phyloP scores from a whole-genome alignment of 805 yeast genomes.

The Pichia ethanolica region DNA sequence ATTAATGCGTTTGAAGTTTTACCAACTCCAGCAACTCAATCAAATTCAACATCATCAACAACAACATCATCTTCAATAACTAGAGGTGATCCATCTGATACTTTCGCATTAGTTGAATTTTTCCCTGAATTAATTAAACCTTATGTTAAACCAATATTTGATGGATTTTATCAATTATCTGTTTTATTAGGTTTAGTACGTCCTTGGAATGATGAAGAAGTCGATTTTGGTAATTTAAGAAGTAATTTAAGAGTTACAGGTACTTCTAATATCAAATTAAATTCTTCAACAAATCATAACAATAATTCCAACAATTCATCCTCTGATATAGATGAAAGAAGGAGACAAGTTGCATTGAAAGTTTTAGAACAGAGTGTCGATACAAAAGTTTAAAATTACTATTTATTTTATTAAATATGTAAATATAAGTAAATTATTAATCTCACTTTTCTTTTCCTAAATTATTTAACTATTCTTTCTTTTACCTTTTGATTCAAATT shows the following conservation, averaged over 20 bases:
- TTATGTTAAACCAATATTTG: constrained; percentile 43
- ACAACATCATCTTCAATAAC: constrained; percentile 27
- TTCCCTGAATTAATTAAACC: constrained; percentile 64
- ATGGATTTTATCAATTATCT: constrained; percentile 32
- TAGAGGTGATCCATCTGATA: constrained; percentile 84
- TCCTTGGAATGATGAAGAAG: constrained; percentile 59
- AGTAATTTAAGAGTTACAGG: constrained; percentile 52
- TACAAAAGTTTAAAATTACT: neutral
- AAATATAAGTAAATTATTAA: too few species aligned
- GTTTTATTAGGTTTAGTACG: constrained; percentile 41
- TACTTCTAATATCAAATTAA: neutral
- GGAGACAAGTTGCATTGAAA: constrained; percentile 70
- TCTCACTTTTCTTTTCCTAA: too few species aligned
- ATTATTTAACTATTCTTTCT: neutral
- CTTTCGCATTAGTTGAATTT: constrained; percentile 74
- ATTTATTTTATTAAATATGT: neutral
- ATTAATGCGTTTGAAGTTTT: constrained; percentile 19
- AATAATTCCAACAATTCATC: constrained; percentile 14
- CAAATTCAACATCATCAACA: constrained; percentile 16
- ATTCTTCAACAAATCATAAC: neutral
- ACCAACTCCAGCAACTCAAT: constrained; percentile 30
- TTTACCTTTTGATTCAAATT: neutral
- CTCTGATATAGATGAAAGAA: constrained; percentile 58
- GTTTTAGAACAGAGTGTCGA: constrained; percentile 50
- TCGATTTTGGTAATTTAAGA: constrained; percentile 68